Evolutionary conservation across 331 rosid genomes (phyloP).

Genomic region (Malus hybrid): DNA sequence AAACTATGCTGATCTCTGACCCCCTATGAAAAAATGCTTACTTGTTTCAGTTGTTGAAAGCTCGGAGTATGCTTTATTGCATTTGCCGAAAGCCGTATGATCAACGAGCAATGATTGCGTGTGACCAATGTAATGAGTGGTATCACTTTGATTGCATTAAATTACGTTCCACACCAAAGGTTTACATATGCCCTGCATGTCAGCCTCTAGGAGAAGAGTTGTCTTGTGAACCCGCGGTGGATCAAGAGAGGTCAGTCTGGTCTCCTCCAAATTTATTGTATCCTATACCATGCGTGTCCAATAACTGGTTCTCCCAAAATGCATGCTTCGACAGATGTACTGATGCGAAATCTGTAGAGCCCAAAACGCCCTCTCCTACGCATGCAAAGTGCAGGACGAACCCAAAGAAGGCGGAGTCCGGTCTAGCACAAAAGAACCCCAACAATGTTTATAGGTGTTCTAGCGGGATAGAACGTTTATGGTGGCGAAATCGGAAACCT

Average conservation of each 20-base stretch:
- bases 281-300: background rate
- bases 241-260: conserved; percentile 58
- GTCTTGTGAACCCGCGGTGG: conserved; percentile 13
- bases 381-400: conserved; percentile 54
- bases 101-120: conserved; percentile 76
- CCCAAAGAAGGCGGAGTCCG: conserved; percentile 27
- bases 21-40: conserved; percentile 16
- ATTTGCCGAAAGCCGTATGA: conserved; percentile 85
- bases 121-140: conserved; percentile 84
- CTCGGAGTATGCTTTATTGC: conserved; percentile 86
- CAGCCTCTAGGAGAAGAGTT: conserved; percentile 39
- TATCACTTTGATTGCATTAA: conserved; percentile 92
- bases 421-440: conserved; percentile 23
- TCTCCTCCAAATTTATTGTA: background rate
- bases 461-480: conserved; percentile 47
- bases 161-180: conserved; percentile 38
- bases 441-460: conserved; percentile 22
- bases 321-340: conserved; percentile 38
- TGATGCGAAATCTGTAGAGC: conserved; percentile 54
- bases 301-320: background rate
- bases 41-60: conserved; percentile 58
- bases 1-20: background rate
- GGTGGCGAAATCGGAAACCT: conserved; percentile 89
- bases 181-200: conserved; percentile 84
- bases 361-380: conserved; percentile 77